A percentile compares a stretch with the other conserved stretches of the same genome.
Evolutionary conservation across 2,329 filamentous ascomycete genomes (phyloP).

Genomic region (Samsoniella hepiali): DNA sequence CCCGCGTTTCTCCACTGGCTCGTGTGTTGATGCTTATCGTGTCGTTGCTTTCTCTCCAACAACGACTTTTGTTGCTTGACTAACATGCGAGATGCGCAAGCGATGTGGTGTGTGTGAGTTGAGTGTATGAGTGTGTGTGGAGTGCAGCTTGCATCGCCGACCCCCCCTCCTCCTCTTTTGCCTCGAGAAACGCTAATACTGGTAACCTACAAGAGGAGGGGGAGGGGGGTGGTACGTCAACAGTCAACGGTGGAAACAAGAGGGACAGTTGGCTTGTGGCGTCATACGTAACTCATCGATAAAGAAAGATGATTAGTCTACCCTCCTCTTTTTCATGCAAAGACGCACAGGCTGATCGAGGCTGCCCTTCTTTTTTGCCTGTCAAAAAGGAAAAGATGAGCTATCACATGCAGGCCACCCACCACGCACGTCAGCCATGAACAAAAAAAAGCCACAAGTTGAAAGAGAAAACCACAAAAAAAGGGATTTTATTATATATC

Average conservation of each 20-base stretch:
- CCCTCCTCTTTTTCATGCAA: background rate
- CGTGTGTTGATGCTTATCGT: background rate
- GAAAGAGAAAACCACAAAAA: background rate
- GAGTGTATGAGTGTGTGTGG: background rate
- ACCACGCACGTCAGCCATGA: background rate
- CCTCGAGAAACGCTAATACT: background rate
- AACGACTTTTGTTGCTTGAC: conserved; percentile 6
- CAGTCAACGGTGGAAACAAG: background rate
- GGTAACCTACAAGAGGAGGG: background rate
- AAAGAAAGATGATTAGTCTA: background rate
- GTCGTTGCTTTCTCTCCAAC: background rate
- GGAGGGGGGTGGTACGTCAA: background rate
- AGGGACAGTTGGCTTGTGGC: background rate
- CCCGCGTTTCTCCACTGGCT: background rate
- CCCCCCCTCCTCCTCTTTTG: background rate
- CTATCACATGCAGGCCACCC: conserved; percentile 5
- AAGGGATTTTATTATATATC: background rate
- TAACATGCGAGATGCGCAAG: conserved; percentile 8
- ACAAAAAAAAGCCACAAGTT: background rate
- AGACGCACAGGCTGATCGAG: conserved; percentile 6
- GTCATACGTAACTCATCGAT: conserved; percentile 3
- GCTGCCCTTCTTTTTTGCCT: background rate
- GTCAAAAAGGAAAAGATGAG: background rate
- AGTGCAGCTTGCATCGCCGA: background rate
- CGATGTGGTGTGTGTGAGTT: background rate